phyloP scores from a whole-genome alignment of 257 asterid species.

The Mentha longifolia region DNA sequence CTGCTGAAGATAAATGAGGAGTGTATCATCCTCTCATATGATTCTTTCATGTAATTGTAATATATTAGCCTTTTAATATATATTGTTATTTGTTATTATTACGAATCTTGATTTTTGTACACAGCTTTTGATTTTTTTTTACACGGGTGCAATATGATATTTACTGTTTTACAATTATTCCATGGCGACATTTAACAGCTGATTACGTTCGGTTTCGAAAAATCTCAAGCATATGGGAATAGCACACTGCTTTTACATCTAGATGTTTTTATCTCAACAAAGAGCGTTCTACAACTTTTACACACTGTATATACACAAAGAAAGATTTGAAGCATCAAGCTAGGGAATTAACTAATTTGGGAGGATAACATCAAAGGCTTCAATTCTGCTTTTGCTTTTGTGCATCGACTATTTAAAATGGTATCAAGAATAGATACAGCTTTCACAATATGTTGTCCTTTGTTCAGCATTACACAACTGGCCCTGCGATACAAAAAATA shows the following conservation, averaged over 20 bases:
- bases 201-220: neutral
- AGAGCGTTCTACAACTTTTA: neutral
- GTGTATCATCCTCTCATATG: neutral
- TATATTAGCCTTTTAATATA: slow-evolving; percentile 18
- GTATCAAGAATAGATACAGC: slow-evolving; percentile 58
- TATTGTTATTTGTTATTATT: slow-evolving; percentile 8
- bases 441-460: slow-evolving; percentile 64
- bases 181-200: neutral
- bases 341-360: slow-evolving; percentile 9
- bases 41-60: slow-evolving; percentile 39
- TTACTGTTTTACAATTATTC: too few species aligned
- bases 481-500: slow-evolving; percentile 47
- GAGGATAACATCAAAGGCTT: slow-evolving; percentile 57
- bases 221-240: neutral
- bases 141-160: slow-evolving; percentile 9
- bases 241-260: neutral
- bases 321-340: neutral
- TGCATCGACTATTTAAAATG: slow-evolving; percentile 44
- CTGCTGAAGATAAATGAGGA: slow-evolving; percentile 57
- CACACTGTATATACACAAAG: slow-evolving; percentile 21
- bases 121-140: slow-evolving; percentile 1
- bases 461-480: slow-evolving; percentile 75
- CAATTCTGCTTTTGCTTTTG: slow-evolving; percentile 47
- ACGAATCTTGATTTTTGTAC: neutral
- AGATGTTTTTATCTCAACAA: neutral